Evolutionary conservation across 177 flowering plant species (phyloP).

Genomic region (Vitis hybrid): DNA sequence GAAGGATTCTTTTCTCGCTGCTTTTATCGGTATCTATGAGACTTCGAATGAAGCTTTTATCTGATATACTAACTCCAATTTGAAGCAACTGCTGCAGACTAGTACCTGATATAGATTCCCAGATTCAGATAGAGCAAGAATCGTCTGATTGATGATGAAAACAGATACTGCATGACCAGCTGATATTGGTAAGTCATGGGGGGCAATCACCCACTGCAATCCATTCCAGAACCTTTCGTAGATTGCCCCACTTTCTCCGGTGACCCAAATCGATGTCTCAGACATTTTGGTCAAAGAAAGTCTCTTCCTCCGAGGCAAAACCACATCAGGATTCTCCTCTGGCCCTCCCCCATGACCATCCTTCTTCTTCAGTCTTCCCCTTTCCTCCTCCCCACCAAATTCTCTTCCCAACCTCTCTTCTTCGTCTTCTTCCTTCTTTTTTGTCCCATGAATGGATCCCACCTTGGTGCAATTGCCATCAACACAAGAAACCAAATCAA

Average conservation of each 20-base stretch:
- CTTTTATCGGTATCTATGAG: no score
- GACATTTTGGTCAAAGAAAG: slow-evolving; percentile 71
- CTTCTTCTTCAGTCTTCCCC: slow-evolving; percentile 12
- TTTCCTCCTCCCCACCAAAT: slow-evolving; percentile 10
- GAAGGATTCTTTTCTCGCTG: no score
- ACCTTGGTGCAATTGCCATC: slow-evolving; percentile 64
- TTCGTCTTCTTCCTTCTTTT: slow-evolving; percentile 19
- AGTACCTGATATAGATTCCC: slow-evolving; percentile 79
- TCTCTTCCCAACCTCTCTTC: slow-evolving; percentile 2
- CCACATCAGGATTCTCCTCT: slow-evolving; percentile 19
- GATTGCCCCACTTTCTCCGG: slow-evolving; percentile 83
- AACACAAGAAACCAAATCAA: slow-evolving; percentile 67
- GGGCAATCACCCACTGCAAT: slow-evolving; percentile 84
- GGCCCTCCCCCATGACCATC: slow-evolving; percentile 10
- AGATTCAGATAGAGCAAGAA: slow-evolving; percentile 67
- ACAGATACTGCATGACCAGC: slow-evolving; percentile 61
- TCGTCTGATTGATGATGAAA: slow-evolving; percentile 64
- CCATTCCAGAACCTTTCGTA: slow-evolving; percentile 97
- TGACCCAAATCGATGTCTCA: slow-evolving; percentile 72
- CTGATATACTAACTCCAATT: not conserved
- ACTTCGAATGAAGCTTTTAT: not conserved
- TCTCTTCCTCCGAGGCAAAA: slow-evolving; percentile 59
- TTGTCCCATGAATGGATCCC: slow-evolving; percentile 37
- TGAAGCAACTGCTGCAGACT: not conserved
- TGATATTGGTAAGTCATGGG: slow-evolving; percentile 67